Evolutionary conservation across 805 yeast genomes (phyloP).

Genomic region (Yamadazyma akitaensis): DNA sequence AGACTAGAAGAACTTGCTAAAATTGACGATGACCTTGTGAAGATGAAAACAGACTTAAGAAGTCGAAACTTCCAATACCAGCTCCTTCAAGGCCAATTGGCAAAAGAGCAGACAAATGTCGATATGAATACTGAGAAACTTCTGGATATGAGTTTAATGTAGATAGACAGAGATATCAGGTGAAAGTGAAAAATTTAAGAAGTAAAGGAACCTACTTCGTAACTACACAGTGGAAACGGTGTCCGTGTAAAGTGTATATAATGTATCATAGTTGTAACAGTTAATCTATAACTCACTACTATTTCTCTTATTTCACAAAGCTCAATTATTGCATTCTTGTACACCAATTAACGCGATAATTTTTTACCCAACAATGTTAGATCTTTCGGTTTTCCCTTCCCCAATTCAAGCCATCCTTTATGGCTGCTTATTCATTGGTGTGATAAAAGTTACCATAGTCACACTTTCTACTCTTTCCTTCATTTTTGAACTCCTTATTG

Average conservation of each 20-base stretch:
- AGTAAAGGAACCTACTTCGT: not conserved
- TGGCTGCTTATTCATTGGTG: conserved; percentile 52
- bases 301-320: not conserved
- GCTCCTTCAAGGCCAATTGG: conserved; percentile 20
- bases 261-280: not conserved
- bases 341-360: not conserved
- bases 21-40: conserved; percentile 5
- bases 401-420: conserved; percentile 6
- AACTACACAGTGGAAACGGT: not conserved
- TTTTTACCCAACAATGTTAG: conserved; percentile 5
- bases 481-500: conserved; percentile 56
- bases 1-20: conserved; percentile 1
- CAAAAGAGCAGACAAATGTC: conserved; percentile 32
- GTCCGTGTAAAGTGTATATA: not conserved
- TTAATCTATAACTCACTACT: too few relatives aligned
- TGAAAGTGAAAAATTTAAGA: not conserved
- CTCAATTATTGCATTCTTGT: not conserved
- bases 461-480: conserved; percentile 50
- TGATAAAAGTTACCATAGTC: conserved; percentile 51
- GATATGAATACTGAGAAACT: conserved; percentile 45
- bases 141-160: conserved; percentile 46
- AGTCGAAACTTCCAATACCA: not conserved
- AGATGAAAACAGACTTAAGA: not conserved
- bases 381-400: conserved; percentile 1
- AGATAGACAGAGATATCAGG: not conserved